Conservation (phyloP, 768 basidiomycete genomes). For the Lentinula edodes region DNA sequence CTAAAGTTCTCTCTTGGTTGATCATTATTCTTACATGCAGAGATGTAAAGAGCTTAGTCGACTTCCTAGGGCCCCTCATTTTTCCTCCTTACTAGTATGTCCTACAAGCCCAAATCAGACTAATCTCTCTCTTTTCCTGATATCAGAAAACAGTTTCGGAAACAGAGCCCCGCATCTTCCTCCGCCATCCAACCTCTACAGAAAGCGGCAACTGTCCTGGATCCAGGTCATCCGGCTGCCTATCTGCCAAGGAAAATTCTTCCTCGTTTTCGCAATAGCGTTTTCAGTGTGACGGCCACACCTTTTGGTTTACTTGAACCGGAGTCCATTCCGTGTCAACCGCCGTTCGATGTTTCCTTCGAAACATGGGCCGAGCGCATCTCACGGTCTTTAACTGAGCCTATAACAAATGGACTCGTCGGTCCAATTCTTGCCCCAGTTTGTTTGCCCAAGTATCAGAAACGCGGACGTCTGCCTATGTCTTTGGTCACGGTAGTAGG, state of each 20-base stretch:
- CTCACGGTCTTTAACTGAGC: neutral
- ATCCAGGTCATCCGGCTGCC: constrained; percentile 3
- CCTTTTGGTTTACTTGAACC: constrained; percentile 1
- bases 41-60: constrained; percentile 5
- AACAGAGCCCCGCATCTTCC: constrained; percentile 1
- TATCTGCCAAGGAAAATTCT: neutral
- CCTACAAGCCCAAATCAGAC: neutral
- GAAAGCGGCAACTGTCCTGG: neutral
- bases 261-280: neutral
- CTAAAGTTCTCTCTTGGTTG: no score
- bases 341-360: neutral
- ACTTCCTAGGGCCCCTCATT: neutral
- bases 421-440: neutral
- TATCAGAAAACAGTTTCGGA: neutral
- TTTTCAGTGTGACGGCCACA: neutral
- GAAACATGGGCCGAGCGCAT: constrained; percentile 2
- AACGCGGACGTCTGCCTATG: neutral
- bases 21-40: neutral
- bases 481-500: constrained; percentile 1
- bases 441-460: neutral
- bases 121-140: neutral
- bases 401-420: neutral
- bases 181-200: neutral
- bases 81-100: constrained; percentile 1
- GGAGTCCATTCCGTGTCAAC: neutral